Evolutionary conservation across 2,329 filamentous ascomycete species (phyloP).

Genomic region (Helicocarpus griseus): DNA sequence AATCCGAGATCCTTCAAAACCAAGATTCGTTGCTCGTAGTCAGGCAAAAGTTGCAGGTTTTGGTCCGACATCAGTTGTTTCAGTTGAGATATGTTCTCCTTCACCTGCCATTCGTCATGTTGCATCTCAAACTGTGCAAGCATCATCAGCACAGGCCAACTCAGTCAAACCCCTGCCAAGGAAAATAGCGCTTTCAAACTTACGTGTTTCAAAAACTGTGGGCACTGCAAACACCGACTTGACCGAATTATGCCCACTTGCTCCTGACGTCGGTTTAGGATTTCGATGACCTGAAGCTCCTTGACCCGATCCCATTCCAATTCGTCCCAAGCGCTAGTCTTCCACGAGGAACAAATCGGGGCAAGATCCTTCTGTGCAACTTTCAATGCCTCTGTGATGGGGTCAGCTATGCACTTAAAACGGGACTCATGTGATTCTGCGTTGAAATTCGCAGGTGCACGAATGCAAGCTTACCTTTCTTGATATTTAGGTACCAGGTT

Average conservation of each 20-base stretch:
- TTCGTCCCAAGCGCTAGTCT: slow-evolving; percentile 68
- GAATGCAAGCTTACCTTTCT: slow-evolving; percentile 34
- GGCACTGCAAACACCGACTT: slow-evolving; percentile 59
- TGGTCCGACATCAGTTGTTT: slow-evolving; percentile 89
- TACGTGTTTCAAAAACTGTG: slow-evolving; percentile 78
- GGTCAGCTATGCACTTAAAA: neutral
- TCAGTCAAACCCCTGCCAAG: neutral
- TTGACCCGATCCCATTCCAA: slow-evolving; percentile 72
- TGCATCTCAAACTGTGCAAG: slow-evolving; percentile 72
- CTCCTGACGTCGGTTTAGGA: slow-evolving; percentile 61
- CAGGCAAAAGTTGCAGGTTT: slow-evolving; percentile 86
- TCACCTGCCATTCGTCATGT: slow-evolving; percentile 92
- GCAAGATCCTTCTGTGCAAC: slow-evolving; percentile 60
- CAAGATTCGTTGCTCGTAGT: slow-evolving; percentile 90
- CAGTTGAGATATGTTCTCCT: slow-evolving; percentile 81
- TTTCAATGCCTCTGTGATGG: slow-evolving; percentile 39
- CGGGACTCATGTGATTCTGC: neutral
- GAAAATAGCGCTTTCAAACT: slow-evolving; percentile 30
- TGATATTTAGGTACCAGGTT: slow-evolving; percentile 39
- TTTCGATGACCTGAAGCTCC: slow-evolving; percentile 69
- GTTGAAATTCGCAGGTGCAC: neutral
- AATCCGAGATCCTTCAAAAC: slow-evolving; percentile 89
- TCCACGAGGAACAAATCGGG: slow-evolving; percentile 64
- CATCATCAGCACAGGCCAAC: slow-evolving; percentile 20
- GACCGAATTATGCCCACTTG: slow-evolving; percentile 54